Conservation (phyloP, 2,329 filamentous ascomycete genomes). For the Aureobasidium melanogenum region DNA sequence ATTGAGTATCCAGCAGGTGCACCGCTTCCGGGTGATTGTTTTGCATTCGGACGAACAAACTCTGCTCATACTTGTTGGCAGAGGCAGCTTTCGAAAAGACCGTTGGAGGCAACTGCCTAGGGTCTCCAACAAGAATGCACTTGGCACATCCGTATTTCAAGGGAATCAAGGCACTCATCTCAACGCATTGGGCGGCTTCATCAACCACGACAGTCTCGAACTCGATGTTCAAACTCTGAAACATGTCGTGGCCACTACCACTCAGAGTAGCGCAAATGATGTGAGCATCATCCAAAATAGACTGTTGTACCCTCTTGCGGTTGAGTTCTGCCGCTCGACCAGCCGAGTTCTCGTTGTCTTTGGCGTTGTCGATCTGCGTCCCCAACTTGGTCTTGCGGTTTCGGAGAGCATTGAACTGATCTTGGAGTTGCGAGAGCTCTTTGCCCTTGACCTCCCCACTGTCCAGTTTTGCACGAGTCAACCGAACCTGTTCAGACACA, state of each 20-base stretch:
- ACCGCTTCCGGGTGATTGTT: conserved; percentile 79
- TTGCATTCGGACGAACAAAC: conserved; percentile 97
- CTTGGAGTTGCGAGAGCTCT: conserved; percentile 58
- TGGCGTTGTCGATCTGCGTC: conserved; percentile 74
- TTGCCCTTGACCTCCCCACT: conserved; percentile 38
- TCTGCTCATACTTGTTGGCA: conserved; percentile 91
- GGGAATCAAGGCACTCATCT: conserved; percentile 90
- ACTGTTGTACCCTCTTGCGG: conserved; percentile 75
- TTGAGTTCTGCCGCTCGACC: conserved; percentile 80
- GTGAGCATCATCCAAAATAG: conserved; percentile 82
- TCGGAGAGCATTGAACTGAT: conserved; percentile 70
- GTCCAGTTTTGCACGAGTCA: conserved; percentile 61
- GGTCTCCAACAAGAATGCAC: conserved; percentile 94
- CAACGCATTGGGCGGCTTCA: conserved; percentile 95
- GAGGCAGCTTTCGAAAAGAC: conserved; percentile 91
- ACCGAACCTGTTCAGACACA: conserved; percentile 56
- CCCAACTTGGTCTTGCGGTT: conserved; percentile 68
- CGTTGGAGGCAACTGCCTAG: conserved; percentile 91
- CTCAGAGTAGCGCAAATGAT: conserved; percentile 92
- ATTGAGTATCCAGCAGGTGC: conserved; percentile 93
- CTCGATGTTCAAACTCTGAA: conserved; percentile 86
- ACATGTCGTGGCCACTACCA: conserved; percentile 94
- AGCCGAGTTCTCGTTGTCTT: conserved; percentile 74
- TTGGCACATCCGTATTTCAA: conserved; percentile 96
- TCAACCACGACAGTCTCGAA: conserved; percentile 99